phyloP scores from a whole-genome alignment of 768 basidiomycete species.

The Naganishia kalamii region DNA sequence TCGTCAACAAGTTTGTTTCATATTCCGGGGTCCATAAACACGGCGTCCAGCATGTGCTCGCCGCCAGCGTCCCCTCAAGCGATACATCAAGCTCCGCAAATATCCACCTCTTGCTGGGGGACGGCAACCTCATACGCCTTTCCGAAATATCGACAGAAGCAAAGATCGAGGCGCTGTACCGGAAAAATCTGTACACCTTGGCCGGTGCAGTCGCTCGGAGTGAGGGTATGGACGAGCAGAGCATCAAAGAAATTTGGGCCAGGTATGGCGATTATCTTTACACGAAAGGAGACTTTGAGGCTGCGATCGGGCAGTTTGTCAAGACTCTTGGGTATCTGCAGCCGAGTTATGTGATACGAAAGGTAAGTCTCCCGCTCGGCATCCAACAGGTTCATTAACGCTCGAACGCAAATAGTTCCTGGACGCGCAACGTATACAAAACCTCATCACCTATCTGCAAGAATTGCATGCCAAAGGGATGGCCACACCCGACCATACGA shows the following conservation, averaged over 20 bases:
- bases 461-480: constrained; percentile 82
- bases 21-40: constrained; percentile 73
- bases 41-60: constrained; percentile 76
- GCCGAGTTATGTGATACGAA: constrained; percentile 93
- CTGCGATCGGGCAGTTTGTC: constrained; percentile 84
- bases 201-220: constrained; percentile 78
- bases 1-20: constrained; percentile 82
- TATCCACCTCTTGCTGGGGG: constrained; percentile 12
- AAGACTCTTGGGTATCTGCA: constrained; percentile 82
- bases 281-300: constrained; percentile 81
- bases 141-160: constrained; percentile 71
- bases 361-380: too few relatives aligned
- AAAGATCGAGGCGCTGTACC: constrained; percentile 82
- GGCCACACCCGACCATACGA: constrained; percentile 94
- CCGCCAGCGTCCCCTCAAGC: constrained; percentile 47
- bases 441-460: constrained; percentile 91
- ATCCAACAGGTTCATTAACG: too few relatives aligned
- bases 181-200: constrained; percentile 64
- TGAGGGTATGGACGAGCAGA: constrained; percentile 64
- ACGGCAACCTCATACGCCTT: constrained; percentile 57
- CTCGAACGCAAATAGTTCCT: constrained; percentile 78
- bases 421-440: constrained; percentile 90
- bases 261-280: constrained; percentile 91
- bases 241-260: constrained; percentile 78
- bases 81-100: constrained; percentile 57